Evolutionary conservation across 2,329 filamentous ascomycete species (phyloP).

Genomic region (Endoconidiophora polonica): DNA sequence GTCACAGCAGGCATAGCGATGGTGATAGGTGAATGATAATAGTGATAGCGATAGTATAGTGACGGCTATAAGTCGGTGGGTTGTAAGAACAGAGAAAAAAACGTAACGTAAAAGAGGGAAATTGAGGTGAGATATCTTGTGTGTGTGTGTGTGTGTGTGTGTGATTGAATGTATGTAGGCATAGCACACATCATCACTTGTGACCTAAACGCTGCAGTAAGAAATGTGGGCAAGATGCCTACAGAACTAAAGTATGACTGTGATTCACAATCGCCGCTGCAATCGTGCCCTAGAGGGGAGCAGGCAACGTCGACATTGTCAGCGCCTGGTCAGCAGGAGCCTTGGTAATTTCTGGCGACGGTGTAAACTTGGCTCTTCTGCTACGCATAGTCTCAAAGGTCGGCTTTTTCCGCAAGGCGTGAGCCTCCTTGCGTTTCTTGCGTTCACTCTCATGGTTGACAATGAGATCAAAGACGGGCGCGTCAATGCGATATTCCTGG

Average conservation of each 20-base stretch:
- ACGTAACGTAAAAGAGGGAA: not conserved
- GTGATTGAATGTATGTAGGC: not conserved
- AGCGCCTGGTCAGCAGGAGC: too few relatives aligned
- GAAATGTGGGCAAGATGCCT: too few relatives aligned
- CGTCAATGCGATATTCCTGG: not conserved
- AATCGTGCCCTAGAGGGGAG: too few relatives aligned
- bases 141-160: not conserved
- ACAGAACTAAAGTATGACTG: too few relatives aligned
- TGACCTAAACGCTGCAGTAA: not conserved
- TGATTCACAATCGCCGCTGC: too few relatives aligned
- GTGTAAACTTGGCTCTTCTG: not conserved
- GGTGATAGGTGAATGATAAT: not conserved
- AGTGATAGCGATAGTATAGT: not conserved
- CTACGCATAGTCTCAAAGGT: not conserved
- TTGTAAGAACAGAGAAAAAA: not conserved
- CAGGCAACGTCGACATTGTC: too few relatives aligned
- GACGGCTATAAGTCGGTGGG: not conserved
- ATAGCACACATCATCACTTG: not conserved
- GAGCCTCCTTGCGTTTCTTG: slow-evolving; percentile 3
- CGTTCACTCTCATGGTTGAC: slow-evolving; percentile 1
- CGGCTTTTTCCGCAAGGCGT: not conserved
- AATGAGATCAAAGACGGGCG: not conserved
- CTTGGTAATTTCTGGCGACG: too few relatives aligned
- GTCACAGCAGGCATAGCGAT: slow-evolving; percentile 8
- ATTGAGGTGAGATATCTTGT: not conserved